Evolutionary conservation across 2,329 filamentous ascomycete genomes (phyloP), one percentile per base, ranked within the genome.

Genomic region (Alternaria burnsii): DNA sequence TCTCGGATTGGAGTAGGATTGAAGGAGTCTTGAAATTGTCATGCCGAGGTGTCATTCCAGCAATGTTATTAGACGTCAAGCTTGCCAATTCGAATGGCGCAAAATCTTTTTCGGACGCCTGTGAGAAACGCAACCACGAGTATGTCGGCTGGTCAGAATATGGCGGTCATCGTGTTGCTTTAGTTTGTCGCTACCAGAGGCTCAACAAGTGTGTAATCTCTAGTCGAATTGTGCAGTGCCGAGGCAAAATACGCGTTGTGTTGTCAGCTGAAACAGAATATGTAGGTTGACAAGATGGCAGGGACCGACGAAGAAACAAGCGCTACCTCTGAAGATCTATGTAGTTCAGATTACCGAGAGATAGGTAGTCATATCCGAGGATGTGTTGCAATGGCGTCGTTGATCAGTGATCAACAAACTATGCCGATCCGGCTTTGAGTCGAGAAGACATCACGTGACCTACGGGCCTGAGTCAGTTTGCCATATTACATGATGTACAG

Each of bases 141-240:
- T 28, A 9, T 26, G 26, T 28, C 26, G 24, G 28, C 22, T 32
- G 10, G 12, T n/a, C 11, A 50, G 42, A 8, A 22, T 57, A 36
- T 44, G 46, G 38, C 22, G 24, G 20, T 57, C 46, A 57, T 57
- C 55, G 28, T 52, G 12, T 30, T 26, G 55, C 22, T 36, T 14
- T 40, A 40, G 34, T 20, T 22, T 20, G 55, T 52, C 55, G 34
- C 36, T 30, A 41, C 55, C 38, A 20, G 24, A 38, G 32, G 28
- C 32, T 26, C 30, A 57, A 22, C 16, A 40, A 57, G 34, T 34
- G 48, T 26, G 24, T 40, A 34, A 20, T 20, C n/a, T 47, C 16
- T 43, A 16, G 30, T 46, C n/a, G 32, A 28, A 9, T 34, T 46
- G 42, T 46, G 38, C 46, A 6, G 30, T 48, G 32, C 46, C 46